These are phyloP conservation scores for Botryobasidium botryosum DNA, from an alignment of 768 basidiomycete species.

Conservation along the genomic window DNA sequence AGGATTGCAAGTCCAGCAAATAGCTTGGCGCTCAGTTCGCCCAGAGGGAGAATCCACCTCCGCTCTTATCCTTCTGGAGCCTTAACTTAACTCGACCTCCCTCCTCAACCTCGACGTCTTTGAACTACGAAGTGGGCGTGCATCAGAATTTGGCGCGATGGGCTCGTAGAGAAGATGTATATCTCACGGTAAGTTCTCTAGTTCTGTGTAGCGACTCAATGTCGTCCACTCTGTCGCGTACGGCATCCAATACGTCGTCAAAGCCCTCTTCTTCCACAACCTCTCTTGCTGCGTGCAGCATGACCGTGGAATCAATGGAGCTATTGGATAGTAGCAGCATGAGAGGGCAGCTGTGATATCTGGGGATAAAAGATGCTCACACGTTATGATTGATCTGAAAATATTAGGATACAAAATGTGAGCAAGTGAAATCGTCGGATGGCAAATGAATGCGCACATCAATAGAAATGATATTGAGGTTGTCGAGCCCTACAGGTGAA, in stretches of 20 bases:
- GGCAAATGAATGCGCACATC: slow-evolving; percentile 35
- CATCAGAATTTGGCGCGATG: neutral
- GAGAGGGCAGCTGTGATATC: too few relatives aligned
- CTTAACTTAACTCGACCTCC: neutral
- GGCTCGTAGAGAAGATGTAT: neutral
- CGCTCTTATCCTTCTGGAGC: neutral
- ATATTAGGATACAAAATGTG: slow-evolving; percentile 8
- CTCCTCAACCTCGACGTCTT: neutral
- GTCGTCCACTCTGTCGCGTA: slow-evolving; percentile 63
- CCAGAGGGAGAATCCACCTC: too few relatives aligned
- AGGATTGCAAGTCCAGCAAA: too few relatives aligned
- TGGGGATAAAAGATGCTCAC: too few relatives aligned
- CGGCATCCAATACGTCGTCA: slow-evolving; percentile 55
- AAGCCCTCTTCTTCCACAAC: slow-evolving; percentile 63
- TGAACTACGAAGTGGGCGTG: neutral
- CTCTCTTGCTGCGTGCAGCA: slow-evolving; percentile 52
- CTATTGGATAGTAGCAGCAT: too few relatives aligned
- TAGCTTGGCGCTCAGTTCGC: too few relatives aligned
- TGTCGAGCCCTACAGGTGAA: slow-evolving; percentile 36
- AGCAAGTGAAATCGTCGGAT: neutral
- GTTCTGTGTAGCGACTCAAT: slow-evolving; percentile 76
- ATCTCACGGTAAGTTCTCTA: slow-evolving; percentile 50
- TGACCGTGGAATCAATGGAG: slow-evolving; percentile 63
- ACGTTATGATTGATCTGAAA: slow-evolving; percentile 53
- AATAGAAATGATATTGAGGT: slow-evolving; percentile 57